Evolutionary conservation across 116 monocot genomes (phyloP), one percentile per base, ranked within the genome.

Genomic region (Posidonia oceanica): DNA sequence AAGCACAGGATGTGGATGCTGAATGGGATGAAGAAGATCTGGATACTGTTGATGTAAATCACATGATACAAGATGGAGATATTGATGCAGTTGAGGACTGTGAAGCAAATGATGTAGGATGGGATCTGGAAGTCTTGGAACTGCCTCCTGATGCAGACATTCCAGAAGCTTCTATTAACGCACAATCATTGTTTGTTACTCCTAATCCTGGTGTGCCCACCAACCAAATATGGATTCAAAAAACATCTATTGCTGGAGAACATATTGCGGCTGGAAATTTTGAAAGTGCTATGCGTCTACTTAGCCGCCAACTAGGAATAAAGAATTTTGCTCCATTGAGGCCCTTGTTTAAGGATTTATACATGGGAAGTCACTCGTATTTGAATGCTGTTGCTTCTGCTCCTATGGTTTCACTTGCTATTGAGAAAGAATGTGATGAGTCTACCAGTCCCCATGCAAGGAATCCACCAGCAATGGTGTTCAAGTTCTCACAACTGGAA

Each of bases 141-240:
- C 66, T 95, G 40, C 94, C 94, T 21, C 68, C 88, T 16, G 88
- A 95, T 53, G 75, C 75, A 18, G 86, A 77, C 17, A 83, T 82
- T 75, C 86, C 86, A 4, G 78, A 82, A 62, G 74, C 77, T 39
- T 21, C 61, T 20, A 14, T 20, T 36, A 71, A 53, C 61, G 36
- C 75, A 10, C 66, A 68, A 63, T 54, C 76, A 23, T 4, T 78
- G 20, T 82, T 82, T 72, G 78, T 82, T 62, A 67, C 75, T 3
- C 82, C 78, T 21, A 76, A 82, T 6, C 76, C 86, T 18, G 95
- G 95, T 60, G 85, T 88, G 84, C 88, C 91, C 42, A 91, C 88
- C 13, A 86, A 88, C 71, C 88, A 95, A 76, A 86, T 86, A 58
- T 95, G 95, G 95, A 88, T 83, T 51, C 91, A 95, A 65, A 95